Evolutionary conservation across 441 rosid species (phyloP).

Genomic region (Oxalis stricta): DNA sequence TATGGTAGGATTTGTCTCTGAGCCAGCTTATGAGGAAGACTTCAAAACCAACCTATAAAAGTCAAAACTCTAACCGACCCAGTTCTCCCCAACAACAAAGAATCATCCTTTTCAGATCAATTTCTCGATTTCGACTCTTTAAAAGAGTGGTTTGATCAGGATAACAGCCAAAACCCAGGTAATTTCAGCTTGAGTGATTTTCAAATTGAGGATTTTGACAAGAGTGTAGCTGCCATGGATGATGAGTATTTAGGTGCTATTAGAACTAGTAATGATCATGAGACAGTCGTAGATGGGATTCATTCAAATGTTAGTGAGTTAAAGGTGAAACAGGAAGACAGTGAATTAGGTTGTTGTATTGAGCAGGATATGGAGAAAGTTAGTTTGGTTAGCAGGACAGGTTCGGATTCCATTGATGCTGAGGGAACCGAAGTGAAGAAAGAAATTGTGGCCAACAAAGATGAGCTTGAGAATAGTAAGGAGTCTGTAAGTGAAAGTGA

Average conservation of each 20-base stretch:
- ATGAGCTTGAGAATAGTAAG: constrained; percentile 15
- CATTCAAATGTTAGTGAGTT: constrained; percentile 12
- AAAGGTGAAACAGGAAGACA: constrained; percentile 14
- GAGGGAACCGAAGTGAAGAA: constrained; percentile 11
- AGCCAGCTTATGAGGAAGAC: constrained; percentile 20
- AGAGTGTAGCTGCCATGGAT: constrained; percentile 18
- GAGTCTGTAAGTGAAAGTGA: constrained; percentile 33
- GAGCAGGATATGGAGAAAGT: constrained; percentile 43
- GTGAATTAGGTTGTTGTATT: constrained; percentile 23
- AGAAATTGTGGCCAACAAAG: constrained; percentile 11
- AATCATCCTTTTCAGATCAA: constrained; percentile 30
- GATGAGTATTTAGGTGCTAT: constrained; percentile 13
- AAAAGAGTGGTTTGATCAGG: constrained; percentile 37
- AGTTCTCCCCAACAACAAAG: constrained; percentile 15
- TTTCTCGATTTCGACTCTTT: constrained; percentile 54
- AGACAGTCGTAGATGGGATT: constrained; percentile 7
- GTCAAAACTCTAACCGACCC: constrained; percentile 15
- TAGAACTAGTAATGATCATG: constrained; percentile 4
- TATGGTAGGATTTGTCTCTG: constrained; percentile 47
- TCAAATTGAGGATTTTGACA: constrained; percentile 20
- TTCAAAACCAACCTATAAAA: constrained; percentile 22
- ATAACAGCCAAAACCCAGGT: constrained; percentile 15
- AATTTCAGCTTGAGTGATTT: constrained; percentile 15
- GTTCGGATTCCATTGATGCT: constrained; percentile 7
- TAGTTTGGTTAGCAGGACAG: constrained; percentile 14